These are phyloP conservation scores for Hypoxylon trugodes DNA, from an alignment of 495 filamentous ascomycete species.

Conservation along the genomic window DNA sequence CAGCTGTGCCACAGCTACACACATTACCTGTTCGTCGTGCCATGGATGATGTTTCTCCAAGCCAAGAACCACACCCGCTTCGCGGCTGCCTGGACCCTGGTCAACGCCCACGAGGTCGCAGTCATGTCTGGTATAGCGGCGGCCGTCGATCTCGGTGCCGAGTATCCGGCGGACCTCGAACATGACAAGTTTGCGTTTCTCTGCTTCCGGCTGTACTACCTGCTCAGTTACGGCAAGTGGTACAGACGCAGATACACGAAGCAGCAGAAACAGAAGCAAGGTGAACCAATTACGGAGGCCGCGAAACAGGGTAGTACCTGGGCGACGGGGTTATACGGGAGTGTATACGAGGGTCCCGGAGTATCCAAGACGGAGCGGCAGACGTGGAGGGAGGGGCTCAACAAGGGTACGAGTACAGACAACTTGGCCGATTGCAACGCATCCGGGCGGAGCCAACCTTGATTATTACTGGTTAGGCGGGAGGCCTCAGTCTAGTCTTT, in stretches of 20 bases:
- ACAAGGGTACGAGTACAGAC: constrained; percentile 41
- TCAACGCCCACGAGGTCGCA: constrained; percentile 87
- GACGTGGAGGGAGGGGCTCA: constrained; percentile 58
- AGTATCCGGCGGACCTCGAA: constrained; percentile 61
- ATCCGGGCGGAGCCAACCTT: constrained; percentile 36
- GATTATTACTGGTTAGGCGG: constrained; percentile 5
- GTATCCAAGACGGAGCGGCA: constrained; percentile 54
- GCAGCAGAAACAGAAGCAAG: too few relatives aligned
- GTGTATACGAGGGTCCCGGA: constrained; percentile 62
- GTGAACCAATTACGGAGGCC: constrained; percentile 15
- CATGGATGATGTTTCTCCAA: constrained; percentile 84
- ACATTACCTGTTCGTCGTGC: constrained; percentile 80
- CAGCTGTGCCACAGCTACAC: constrained; percentile 84
- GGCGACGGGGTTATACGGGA: constrained; percentile 61
- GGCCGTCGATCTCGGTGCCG: constrained; percentile 77
- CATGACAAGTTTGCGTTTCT: constrained; percentile 64
- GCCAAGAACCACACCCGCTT: constrained; percentile 72
- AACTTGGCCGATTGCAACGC: constrained; percentile 39
- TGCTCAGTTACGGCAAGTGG: constrained; percentile 52
- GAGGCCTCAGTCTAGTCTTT: not conserved
- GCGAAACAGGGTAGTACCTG: constrained; percentile 52
- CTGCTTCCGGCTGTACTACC: constrained; percentile 52
- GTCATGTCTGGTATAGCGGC: constrained; percentile 81
- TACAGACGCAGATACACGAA: constrained; percentile 42
- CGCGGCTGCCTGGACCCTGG: constrained; percentile 80